Evolutionary conservation across 2,329 filamentous ascomycete species (phyloP).

Genomic region (Hymenoscyphus albidus): DNA sequence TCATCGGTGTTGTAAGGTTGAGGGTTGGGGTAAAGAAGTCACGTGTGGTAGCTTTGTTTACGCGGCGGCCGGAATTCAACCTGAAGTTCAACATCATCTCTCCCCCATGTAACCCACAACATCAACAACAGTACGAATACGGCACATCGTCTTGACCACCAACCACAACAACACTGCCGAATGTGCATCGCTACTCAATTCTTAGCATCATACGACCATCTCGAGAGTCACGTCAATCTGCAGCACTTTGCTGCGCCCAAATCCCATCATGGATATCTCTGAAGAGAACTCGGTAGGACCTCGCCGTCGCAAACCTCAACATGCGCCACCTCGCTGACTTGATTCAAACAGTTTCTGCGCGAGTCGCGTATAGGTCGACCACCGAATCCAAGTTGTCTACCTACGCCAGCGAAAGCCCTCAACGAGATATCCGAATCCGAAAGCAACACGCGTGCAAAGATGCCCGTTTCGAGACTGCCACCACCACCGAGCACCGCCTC

Average conservation of each 20-base stretch:
- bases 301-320: background rate
- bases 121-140: background rate
- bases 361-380: conserved; percentile 31
- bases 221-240: background rate
- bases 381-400: conserved; percentile 26
- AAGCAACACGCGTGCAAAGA: conserved; percentile 50
- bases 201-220: background rate
- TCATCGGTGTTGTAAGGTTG: too few species aligned
- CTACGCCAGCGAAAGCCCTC: conserved; percentile 39
- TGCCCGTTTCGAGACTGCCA: conserved; percentile 39
- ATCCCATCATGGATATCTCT: conserved; percentile 23
- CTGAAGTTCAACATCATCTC: background rate
- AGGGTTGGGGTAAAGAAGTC: too few species aligned
- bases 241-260: background rate
- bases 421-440: conserved; percentile 59
- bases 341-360: conserved; percentile 25
- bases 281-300: conserved; percentile 30
- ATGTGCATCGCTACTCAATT: background rate
- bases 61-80: background rate
- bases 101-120: background rate
- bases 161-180: background rate
- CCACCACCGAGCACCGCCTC: conserved; percentile 37
- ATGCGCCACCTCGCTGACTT: conserved; percentile 10
- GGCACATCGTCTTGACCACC: background rate
- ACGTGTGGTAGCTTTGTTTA: too few species aligned